These are phyloP conservation scores for Perkinsela sp. DNA, from an alignment of 208 protist species.

Conservation along the genomic window DNA sequence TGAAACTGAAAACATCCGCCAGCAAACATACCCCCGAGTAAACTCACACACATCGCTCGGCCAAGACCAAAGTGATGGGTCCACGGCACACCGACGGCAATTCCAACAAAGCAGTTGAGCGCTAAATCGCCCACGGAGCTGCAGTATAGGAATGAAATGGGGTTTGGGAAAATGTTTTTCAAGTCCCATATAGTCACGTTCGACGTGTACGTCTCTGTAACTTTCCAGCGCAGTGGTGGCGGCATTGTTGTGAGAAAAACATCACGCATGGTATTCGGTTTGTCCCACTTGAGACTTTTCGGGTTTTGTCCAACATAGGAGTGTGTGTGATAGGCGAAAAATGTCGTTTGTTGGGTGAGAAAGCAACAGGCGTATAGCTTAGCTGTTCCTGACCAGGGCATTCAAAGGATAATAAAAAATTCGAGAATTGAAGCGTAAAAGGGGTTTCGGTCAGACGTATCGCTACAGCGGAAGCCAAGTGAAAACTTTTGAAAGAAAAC, in stretches of 20 bases:
- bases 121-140: background rate
- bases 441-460: too few species aligned
- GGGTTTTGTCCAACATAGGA: background rate
- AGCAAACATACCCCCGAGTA: background rate
- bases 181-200: background rate
- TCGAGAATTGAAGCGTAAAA: too few species aligned
- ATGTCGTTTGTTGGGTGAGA: background rate
- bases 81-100: background rate
- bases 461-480: too few species aligned
- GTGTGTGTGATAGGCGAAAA: background rate
- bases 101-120: background rate
- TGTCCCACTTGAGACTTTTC: background rate
- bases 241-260: background rate
- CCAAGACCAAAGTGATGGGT: background rate
- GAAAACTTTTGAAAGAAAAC: too few species aligned
- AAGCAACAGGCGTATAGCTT: background rate
- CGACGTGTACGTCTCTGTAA: background rate
- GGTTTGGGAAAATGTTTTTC: background rate
- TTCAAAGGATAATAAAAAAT: too few species aligned
- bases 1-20: background rate
- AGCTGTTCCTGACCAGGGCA: background rate
- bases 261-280: background rate
- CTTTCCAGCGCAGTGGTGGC: background rate
- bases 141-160: background rate
- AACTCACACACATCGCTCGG: background rate